A percentile compares a stretch with the other conserved stretches of the same genome.
These are phyloP conservation scores for Mycena galopus DNA, from an alignment of 768 basidiomycete species.

Conservation along the genomic window DNA sequence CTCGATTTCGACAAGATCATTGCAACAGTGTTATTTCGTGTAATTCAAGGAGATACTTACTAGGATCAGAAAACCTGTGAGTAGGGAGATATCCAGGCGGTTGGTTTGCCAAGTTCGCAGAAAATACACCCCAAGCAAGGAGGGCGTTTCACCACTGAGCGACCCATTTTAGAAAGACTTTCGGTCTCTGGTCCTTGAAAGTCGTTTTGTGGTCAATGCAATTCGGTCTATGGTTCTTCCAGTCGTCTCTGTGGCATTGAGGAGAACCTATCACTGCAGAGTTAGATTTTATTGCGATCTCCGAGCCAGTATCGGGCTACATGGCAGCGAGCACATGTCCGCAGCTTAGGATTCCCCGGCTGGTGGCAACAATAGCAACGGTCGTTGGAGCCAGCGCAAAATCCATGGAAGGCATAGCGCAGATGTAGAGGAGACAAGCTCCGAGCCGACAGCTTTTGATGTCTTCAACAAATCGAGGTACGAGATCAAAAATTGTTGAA, in stretches of 20 bases:
- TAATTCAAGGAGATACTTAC: neutral
- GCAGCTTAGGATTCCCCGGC: slow-evolving; percentile 6
- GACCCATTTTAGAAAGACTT: slow-evolving; percentile 15
- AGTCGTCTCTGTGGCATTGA: slow-evolving; percentile 9
- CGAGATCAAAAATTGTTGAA: too few species aligned
- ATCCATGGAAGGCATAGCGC: neutral
- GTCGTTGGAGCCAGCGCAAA: slow-evolving; percentile 2
- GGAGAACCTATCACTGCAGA: neutral
- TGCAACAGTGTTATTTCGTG: neutral
- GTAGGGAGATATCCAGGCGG: neutral
- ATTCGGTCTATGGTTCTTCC: slow-evolving; percentile 5
- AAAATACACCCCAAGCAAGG: slow-evolving; percentile 8
- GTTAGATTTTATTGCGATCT: neutral
- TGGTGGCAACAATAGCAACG: neutral
- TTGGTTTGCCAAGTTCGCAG: slow-evolving; percentile 10
- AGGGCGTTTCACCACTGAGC: slow-evolving; percentile 11
- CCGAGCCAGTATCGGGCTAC: slow-evolving; percentile 6
- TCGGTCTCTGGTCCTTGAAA: neutral
- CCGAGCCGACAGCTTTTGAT: too few species aligned
- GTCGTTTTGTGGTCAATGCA: slow-evolving; percentile 14
- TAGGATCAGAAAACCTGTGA: neutral
- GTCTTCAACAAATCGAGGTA: too few species aligned
- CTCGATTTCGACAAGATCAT: slow-evolving; percentile 7
- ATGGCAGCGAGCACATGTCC: slow-evolving; percentile 15
- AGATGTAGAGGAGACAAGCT: neutral